phyloP scores from a whole-genome alignment of 2,329 filamentous ascomycete species.

The Cryphonectria carpinicola region DNA sequence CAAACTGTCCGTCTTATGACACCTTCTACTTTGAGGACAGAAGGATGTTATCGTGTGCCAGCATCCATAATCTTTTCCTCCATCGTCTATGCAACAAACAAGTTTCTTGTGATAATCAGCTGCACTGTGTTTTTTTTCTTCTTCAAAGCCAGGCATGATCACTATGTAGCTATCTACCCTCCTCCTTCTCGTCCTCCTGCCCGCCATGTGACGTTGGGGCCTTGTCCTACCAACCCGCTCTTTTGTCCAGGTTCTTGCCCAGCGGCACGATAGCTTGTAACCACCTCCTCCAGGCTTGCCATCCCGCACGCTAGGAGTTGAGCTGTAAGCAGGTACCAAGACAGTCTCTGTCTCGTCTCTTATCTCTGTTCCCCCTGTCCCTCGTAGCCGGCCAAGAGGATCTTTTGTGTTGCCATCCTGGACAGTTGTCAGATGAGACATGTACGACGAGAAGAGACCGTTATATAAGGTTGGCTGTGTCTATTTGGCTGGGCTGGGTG shows the following conservation, averaged over 20 bases:
- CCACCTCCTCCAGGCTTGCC: background rate
- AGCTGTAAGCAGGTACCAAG: background rate
- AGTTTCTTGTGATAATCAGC: background rate
- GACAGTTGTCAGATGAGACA: background rate
- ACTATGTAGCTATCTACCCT: background rate
- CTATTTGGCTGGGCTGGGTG: background rate
- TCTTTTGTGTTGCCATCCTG: background rate
- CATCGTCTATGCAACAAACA: background rate
- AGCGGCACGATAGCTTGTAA: background rate
- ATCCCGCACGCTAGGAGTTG: background rate
- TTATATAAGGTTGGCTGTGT: background rate
- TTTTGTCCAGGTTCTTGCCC: background rate
- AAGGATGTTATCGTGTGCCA: background rate
- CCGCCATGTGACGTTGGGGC: background rate
- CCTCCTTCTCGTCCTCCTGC: background rate
- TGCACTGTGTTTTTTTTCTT: background rate
- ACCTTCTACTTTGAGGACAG: slow-evolving; percentile 26
- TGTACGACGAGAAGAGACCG: too few relatives aligned
- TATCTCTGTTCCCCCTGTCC: background rate
- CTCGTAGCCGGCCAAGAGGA: background rate
- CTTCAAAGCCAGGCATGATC: too few relatives aligned
- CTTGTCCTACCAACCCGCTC: background rate
- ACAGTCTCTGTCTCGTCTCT: background rate
- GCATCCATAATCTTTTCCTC: too few relatives aligned
- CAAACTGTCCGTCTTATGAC: background rate